phyloP scores from a whole-genome alignment of 306 rosid genomes.

The Sesbania bispinosa region DNA sequence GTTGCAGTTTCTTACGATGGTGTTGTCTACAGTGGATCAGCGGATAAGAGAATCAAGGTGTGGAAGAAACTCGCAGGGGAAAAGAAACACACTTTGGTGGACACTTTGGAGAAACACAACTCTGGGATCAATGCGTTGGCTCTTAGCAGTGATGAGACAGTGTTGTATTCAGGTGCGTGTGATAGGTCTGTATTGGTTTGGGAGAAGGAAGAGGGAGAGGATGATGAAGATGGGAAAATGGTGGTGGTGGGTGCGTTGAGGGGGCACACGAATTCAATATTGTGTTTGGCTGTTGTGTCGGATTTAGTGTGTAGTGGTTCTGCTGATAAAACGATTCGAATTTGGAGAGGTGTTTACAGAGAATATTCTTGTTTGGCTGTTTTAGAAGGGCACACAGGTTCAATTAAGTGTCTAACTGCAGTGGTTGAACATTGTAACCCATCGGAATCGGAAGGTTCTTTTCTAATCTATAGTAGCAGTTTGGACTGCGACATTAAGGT shows the following conservation, averaged over 20 bases:
- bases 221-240: slow-evolving; percentile 28
- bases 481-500: slow-evolving; percentile 78
- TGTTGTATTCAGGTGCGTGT: slow-evolving; percentile 78
- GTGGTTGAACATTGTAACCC: slow-evolving; percentile 36
- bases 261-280: slow-evolving; percentile 68
- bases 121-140: slow-evolving; percentile 86
- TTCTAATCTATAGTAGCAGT: slow-evolving; percentile 66
- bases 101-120: slow-evolving; percentile 62
- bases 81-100: slow-evolving; percentile 44
- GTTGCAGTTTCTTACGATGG: slow-evolving; percentile 60
- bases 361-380: slow-evolving; percentile 64
- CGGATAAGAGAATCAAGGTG: slow-evolving; percentile 76
- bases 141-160: slow-evolving; percentile 51
- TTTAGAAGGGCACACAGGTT: slow-evolving; percentile 70
- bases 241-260: slow-evolving; percentile 61
- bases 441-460: slow-evolving; percentile 35
- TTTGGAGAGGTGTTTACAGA: slow-evolving; percentile 60
- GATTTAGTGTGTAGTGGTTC: slow-evolving; percentile 86
- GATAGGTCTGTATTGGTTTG: slow-evolving; percentile 80
- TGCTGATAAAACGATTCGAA: slow-evolving; percentile 67
- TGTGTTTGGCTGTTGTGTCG: slow-evolving; percentile 62
- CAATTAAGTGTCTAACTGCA: slow-evolving; percentile 73
- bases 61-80: slow-evolving; percentile 51
- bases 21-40: slow-evolving; percentile 68
- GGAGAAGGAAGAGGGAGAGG: slow-evolving; percentile 33